Evolutionary conservation across 2,329 filamentous ascomycete species (phyloP), one percentile per base, ranked within the genome.

Genomic region (Madurella fahalii): DNA sequence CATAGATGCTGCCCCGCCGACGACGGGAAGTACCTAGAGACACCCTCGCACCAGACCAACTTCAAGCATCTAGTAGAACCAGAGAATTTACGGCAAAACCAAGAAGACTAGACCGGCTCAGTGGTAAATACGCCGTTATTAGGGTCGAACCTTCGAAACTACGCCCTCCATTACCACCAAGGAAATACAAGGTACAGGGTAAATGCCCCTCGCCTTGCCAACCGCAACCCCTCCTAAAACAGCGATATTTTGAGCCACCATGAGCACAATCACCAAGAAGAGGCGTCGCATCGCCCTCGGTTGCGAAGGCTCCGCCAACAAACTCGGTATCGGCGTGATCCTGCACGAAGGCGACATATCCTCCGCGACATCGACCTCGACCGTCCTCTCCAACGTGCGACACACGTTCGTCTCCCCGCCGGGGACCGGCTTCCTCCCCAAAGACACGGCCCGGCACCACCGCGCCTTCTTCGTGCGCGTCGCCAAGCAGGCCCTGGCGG

Each of bases 391-490:
- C 68, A 99, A 99, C 76, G 81, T 99, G 62, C 88, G 94, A 52
- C 89, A 97, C 75, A 99, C 94, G 17, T 99, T 93, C 75, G 80
- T 87, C 65, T 89, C 93, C 43, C 93, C 94, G 4, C 91, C 94
- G 0, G 94, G 94, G 42, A 89, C 92, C 57, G 94, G 94, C 4
- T 97, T 99, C 74, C 82, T 97, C 4, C 94, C 94, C 58, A 96
- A 97, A 70, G 94, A 99, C 74, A 96, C 93, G 1, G 94, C 94
- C 15, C 82, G 83, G 50, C 94, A 99, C 74, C 94, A 99, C 79
- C 86, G 94, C 60, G 70, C 83, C 68, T 90, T 88, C 84, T 90
- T 97, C 60, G 87, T 90, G 15, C 76, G 79, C 20, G 77, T 97
- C n/a, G 87, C 94, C 16, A 90, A 86, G 63, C 81, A 83, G 58